Conservation (phyloP, 441 rosid species). For the Syzygium syzygioides region DNA sequence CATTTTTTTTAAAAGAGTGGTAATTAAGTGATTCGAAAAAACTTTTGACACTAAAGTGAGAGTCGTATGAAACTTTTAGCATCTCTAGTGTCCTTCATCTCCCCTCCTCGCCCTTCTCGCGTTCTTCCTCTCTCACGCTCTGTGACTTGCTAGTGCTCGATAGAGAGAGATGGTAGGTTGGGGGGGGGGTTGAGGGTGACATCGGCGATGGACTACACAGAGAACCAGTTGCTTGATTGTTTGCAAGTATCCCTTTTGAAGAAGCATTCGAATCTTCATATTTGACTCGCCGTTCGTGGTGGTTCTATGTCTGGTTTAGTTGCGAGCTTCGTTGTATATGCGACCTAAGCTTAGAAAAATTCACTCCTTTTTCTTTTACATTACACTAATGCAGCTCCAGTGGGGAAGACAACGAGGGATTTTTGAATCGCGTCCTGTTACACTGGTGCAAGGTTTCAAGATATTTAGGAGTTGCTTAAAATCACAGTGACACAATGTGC, state of each 20-base stretch:
- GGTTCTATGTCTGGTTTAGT: background rate
- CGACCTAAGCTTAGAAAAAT: background rate
- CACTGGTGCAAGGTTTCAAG: background rate
- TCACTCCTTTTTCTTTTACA: background rate
- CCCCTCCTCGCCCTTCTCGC: background rate
- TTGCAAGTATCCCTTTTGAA: background rate
- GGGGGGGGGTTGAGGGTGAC: background rate
- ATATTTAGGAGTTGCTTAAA: background rate
- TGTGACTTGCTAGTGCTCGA: background rate
- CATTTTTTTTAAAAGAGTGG: too few relatives aligned
- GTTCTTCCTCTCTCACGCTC: background rate
- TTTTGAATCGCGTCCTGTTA: background rate
- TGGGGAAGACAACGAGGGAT: background rate
- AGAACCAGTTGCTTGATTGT: background rate
- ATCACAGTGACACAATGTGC: background rate
- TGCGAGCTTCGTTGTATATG: background rate
- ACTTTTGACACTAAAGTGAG: too few relatives aligned
- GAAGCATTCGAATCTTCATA: background rate
- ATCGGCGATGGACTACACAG: background rate
- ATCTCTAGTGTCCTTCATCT: too few relatives aligned
- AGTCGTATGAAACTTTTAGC: too few relatives aligned
- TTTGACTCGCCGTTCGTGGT: background rate
- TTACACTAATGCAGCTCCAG: background rate
- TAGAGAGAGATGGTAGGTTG: background rate
- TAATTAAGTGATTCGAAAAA: too few relatives aligned